phyloP scores from a whole-genome alignment of 140 eudicot genomes.

The Ambrosia hybrid region DNA sequence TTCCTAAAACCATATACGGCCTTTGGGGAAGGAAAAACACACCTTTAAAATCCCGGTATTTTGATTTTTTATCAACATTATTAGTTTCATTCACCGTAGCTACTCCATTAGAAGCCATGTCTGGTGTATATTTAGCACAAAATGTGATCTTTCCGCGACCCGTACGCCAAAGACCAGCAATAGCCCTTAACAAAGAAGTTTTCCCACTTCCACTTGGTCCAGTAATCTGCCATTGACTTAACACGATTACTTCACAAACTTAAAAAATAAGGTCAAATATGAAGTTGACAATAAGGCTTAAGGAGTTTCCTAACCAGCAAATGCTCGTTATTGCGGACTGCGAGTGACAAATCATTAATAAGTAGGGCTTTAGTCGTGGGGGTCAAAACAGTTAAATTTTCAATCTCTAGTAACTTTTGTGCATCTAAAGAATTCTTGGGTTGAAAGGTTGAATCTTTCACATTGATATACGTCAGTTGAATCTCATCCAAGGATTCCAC shows the following conservation, averaged over 20 bases:
- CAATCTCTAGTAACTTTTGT: slow-evolving; percentile 51
- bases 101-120: slow-evolving; percentile 29
- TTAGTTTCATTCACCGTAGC: slow-evolving; percentile 13
- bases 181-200: slow-evolving; percentile 85
- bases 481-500: slow-evolving; percentile 49
- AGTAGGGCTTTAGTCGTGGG: slow-evolving; percentile 70
- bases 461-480: slow-evolving; percentile 43
- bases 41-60: slow-evolving; percentile 48
- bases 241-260: slow-evolving; percentile 5
- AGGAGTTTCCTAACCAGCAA: slow-evolving; percentile 59
- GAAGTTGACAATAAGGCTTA: slow-evolving; percentile 13
- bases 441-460: slow-evolving; percentile 29
- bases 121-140: slow-evolving; percentile 44
- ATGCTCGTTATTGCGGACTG: slow-evolving; percentile 65
- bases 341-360: slow-evolving; percentile 61
- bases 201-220: slow-evolving; percentile 99
- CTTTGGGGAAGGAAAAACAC: slow-evolving; percentile 96
- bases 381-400: slow-evolving; percentile 70
- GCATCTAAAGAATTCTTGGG: slow-evolving; percentile 41
- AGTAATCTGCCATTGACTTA: slow-evolving; percentile 51
- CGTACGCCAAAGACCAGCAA: slow-evolving; percentile 97
- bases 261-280: background rate
- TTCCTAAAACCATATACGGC: slow-evolving; percentile 47
- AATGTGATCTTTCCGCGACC: slow-evolving; percentile 78
- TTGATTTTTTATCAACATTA: slow-evolving; percentile 20